Evolutionary conservation across 371 early-diverging fungal species (phyloP).

Genomic region (Saksenaea vasiformis): DNA sequence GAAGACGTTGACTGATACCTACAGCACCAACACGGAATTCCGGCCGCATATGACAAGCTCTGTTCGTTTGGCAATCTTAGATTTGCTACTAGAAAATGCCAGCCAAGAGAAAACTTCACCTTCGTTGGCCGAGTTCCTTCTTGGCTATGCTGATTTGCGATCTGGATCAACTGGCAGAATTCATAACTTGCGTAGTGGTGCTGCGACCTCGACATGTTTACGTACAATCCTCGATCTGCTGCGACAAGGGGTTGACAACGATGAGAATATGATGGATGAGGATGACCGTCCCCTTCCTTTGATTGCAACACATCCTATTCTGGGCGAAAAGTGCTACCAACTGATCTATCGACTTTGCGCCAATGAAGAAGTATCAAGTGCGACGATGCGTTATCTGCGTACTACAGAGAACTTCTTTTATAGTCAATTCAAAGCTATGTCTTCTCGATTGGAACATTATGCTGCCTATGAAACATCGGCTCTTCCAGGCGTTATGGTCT

Average conservation of each 20-base stretch:
- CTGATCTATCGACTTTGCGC: slow-evolving; percentile 81
- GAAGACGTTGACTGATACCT: slow-evolving; percentile 22
- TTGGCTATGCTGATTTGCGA: slow-evolving; percentile 58
- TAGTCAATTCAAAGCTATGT: slow-evolving; percentile 58
- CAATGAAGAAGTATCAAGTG: slow-evolving; percentile 63
- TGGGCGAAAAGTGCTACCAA: slow-evolving; percentile 87
- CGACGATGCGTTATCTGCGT: slow-evolving; percentile 83
- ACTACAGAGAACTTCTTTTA: slow-evolving; percentile 77
- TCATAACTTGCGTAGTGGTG: slow-evolving; percentile 45
- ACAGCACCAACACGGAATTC: slow-evolving; percentile 20
- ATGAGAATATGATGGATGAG: slow-evolving; percentile 22
- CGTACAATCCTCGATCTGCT: slow-evolving; percentile 73
- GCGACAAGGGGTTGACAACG: slow-evolving; percentile 46
- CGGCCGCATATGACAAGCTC: slow-evolving; percentile 33
- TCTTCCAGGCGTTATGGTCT: slow-evolving; percentile 21
- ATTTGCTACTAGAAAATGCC: slow-evolving; percentile 69
- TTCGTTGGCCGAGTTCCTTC: slow-evolving; percentile 81
- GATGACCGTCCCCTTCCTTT: slow-evolving; percentile 42
- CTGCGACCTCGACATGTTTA: slow-evolving; percentile 54
- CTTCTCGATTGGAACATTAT: slow-evolving; percentile 45
- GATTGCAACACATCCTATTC: slow-evolving; percentile 69
- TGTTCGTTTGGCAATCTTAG: slow-evolving; percentile 73
- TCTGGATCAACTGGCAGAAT: slow-evolving; percentile 20
- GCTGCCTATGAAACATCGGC: slow-evolving; percentile 16
- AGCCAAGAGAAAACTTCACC: slow-evolving; percentile 49